Evolutionary conservation across 31 red algal species (phyloP), one percentile per base, ranked within the genome.

Genomic region (Asparagopsis taxiformis): DNA sequence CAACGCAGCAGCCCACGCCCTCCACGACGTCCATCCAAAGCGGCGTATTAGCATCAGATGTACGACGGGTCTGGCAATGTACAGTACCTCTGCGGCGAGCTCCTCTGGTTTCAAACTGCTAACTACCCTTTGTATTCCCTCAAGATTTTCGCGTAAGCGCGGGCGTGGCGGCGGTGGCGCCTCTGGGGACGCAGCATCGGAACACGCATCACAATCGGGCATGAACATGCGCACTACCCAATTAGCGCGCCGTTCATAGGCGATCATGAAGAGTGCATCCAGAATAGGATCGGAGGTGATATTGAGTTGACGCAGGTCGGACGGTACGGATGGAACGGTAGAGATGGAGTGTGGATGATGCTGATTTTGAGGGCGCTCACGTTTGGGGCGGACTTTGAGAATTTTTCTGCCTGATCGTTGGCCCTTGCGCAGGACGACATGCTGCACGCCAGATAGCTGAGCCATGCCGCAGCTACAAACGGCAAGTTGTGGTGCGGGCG

Each of bases 11-110:
- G 34, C 44, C 77, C 77, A 82, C 64, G 77, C 64, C 38, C 64
- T 69, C 77, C 77, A 82, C 2, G 52, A 60, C 31, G 64, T 62
- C 77, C 77, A 82, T 49, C 77, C 77, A 82, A 70, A 82, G 10
- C 54, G 49, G 16, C 77, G 77, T 49, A 82, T 70, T 21, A 82
- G 41, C 54, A 65, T 32, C 51, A 82, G 26, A 19, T 82, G 77
- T 31, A 82, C 51, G 36, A 82, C 50, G 28, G 77, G 77, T 15
- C 77, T 41, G n/a, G 48, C 53, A 26, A 82, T 38, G 19, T 70
- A 82, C 23, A 61, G 33, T 22, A 82, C 77, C 51, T 82, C 77
- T 2, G 77, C 77, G 1, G 77, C 77, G 30, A 82, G 37, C 48
- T 82, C 65, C 35, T 33, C 33, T 38, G 65, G 63, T 32, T 25